Evolutionary conservation across 176 grass and related monocot genomes (phyloP), one percentile per base, ranked within the genome.

Genomic region (Tillandsia fasciculata): DNA sequence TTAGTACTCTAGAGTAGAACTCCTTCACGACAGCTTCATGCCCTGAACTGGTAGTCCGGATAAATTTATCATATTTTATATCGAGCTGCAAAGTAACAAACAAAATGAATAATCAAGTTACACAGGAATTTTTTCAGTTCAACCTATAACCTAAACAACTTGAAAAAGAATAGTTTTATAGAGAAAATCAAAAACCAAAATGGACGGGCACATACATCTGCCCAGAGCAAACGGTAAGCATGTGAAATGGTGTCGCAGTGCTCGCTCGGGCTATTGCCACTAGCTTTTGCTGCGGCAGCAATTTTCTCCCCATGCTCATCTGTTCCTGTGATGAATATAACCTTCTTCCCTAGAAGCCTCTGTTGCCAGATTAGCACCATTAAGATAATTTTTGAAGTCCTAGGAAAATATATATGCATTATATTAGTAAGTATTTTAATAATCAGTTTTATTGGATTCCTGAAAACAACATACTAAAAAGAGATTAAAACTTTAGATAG

Each of bases 251-350:
- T 78, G 74, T 92, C 82, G 50, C 93, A 97, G 29, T 92, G 93
- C 72, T 85, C 86, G 67, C 86, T 92, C 23, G 89, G 86, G 74
- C 70, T 87, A 72, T 66, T 92, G 61, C 85, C 84, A 77, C 81
- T 82, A 76, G 77, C 84, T 56, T 92, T 86, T 18, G 93, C 93
- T 51, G 93, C 85, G 63, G 86, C 76, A 49, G 89, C 84, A 49
- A 97, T 90, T 85, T 97, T 97, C 67, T 92, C 89, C 48, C 93
- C 93, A 79, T 97, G 93, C 51, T 97, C 93, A 83, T 97, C 93
- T 33, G 93, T 92, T 79, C 93, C 93, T 51, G 86, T 92, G 51
- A 97, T 85, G 71, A 97, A 92, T 83, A 90, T 64, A 72, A 97
- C 89, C 72, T 70, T 92, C 86, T 97, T 97, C 20, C 65, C 86